Evolutionary conservation across 768 basidiomycete species (phyloP), one percentile per base, ranked within the genome.

Genomic region (Dioszegia crocea): DNA sequence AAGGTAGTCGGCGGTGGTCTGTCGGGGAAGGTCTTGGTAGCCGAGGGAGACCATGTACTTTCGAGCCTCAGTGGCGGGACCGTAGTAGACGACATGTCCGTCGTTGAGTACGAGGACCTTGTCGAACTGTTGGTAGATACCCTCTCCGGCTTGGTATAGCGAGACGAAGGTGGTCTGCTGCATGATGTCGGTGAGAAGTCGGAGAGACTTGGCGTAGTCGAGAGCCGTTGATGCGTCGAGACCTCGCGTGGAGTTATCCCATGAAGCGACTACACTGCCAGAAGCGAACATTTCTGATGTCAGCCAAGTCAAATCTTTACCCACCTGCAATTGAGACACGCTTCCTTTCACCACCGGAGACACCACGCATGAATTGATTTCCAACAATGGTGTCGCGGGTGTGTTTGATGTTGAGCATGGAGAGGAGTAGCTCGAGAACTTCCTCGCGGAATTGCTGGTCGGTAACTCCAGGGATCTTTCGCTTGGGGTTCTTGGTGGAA

Each of bases 1-100:
- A 21, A 92, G 82, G 75, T 88, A 92, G 73, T 92, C 90, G 10
- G 89, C 84, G 14, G 88, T 88, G 64, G 85, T 89, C 76, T 92
- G 90, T 38, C 89, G 85, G 55, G 88, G 86, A 24, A 88, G 83
- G 19, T 87, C 61, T 47, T 73, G 65, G 76, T 85, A 89, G 17
- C 85, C 84, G 81, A 88, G 82, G 61, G 84, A 81, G 57, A 86
- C 83, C 79, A 91, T 88, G 74, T 89, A 88, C 60, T 83, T 78
- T 50, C 83, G 80, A 0, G 88, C 89, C 59, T 82, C 76, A 45
- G 81, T 76, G 1, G 84, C 83, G 5, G 83, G 83, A 1, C 89
- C 89, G 56, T 83, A 90, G 78, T 86, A 91, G 26, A 83, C 84
- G 81, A 86, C 85, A 33, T 80, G 78, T 3, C 88, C 87, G 58